phyloP scores from a whole-genome alignment of 2,329 filamentous ascomycete species.

The Thelonectria discophora region DNA sequence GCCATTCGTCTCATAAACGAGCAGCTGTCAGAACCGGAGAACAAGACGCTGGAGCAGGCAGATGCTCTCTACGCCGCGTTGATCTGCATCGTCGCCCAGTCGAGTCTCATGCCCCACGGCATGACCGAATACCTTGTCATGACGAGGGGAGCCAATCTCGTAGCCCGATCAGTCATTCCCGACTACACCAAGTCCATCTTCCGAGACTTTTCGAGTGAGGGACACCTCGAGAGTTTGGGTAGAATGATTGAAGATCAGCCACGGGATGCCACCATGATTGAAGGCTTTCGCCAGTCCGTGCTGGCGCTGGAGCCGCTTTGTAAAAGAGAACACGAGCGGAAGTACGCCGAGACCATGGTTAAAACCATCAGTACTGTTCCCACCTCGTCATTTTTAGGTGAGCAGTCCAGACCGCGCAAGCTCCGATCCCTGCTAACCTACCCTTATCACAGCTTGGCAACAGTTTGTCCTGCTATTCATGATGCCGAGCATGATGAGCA shows the following conservation, averaged over 20 bases:
- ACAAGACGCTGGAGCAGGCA: slow-evolving; percentile 42
- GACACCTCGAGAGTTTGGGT: slow-evolving; percentile 39
- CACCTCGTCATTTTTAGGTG: slow-evolving; percentile 32
- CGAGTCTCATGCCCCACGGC: slow-evolving; percentile 48
- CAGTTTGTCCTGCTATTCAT: slow-evolving; percentile 35
- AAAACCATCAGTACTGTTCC: slow-evolving; percentile 24
- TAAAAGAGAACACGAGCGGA: slow-evolving; percentile 27
- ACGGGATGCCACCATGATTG: slow-evolving; percentile 29
- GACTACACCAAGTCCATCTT: slow-evolving; percentile 36
- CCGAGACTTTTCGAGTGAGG: slow-evolving; percentile 34
- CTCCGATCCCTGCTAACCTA: neutral
- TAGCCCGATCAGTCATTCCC: slow-evolving; percentile 35
- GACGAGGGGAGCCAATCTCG: slow-evolving; percentile 43
- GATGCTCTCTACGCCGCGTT: slow-evolving; percentile 50
- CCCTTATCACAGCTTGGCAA: slow-evolving; percentile 31
- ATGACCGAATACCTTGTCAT: slow-evolving; percentile 52
- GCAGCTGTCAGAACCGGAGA: slow-evolving; percentile 38
- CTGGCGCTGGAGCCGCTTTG: slow-evolving; percentile 31
- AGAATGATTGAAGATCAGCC: slow-evolving; percentile 35
- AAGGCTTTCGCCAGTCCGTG: slow-evolving; percentile 33
- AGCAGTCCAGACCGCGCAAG: slow-evolving; percentile 4
- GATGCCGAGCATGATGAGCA: slow-evolving; percentile 29
- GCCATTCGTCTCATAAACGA: slow-evolving; percentile 49
- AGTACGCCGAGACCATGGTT: slow-evolving; percentile 31
- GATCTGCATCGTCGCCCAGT: slow-evolving; percentile 48